Evolutionary conservation across 345 rosid species (phyloP).

Genomic region (Hevea brasiliensis): DNA sequence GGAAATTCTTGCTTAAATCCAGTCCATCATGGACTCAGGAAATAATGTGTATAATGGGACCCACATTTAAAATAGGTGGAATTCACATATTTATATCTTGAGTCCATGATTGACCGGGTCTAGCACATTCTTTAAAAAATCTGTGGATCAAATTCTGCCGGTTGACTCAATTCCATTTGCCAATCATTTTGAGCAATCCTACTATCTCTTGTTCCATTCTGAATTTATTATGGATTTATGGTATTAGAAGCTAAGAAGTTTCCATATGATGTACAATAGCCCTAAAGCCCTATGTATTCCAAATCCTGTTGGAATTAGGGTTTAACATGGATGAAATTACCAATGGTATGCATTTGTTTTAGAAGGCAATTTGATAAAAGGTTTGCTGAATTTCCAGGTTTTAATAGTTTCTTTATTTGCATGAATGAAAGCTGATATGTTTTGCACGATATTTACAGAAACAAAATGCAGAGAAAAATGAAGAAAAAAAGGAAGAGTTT

Average conservation of each 20-base stretch:
- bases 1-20: too few relatives aligned
- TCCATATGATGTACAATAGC: neutral
- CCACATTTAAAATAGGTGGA: too few relatives aligned
- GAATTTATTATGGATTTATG: constrained; percentile 8
- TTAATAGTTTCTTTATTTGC: too few relatives aligned
- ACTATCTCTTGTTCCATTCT: neutral
- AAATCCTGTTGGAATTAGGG: neutral
- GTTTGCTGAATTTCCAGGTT: neutral
- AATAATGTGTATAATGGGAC: too few relatives aligned
- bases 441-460: neutral
- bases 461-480: neutral
- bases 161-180: neutral
- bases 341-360: neutral
- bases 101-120: too few relatives aligned
- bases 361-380: neutral
- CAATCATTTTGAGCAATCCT: neutral
- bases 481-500: neutral
- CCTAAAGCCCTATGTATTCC: too few relatives aligned
- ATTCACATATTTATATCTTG: too few relatives aligned
- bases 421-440: neutral
- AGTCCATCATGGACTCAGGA: too few relatives aligned
- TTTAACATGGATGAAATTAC: neutral
- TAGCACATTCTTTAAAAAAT: neutral
- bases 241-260: constrained; percentile 16
- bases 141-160: constrained; percentile 13